These are phyloP conservation scores for Trichoderma semiorbis DNA, from an alignment of 2,329 filamentous ascomycete species.

Conservation along the genomic window DNA sequence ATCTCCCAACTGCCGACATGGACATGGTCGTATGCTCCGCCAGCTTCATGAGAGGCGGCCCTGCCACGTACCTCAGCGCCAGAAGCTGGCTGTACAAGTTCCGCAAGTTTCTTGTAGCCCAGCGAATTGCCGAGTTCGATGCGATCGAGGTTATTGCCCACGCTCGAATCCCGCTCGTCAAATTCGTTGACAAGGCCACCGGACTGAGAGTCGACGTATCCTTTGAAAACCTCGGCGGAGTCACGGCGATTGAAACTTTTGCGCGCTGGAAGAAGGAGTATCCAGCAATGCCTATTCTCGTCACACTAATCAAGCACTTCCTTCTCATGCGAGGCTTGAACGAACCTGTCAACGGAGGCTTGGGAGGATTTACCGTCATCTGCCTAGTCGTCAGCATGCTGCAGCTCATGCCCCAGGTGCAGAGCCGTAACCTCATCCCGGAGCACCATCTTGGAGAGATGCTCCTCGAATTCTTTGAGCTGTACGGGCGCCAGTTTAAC, in stretches of 20 bases:
- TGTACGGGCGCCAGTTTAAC: slow-evolving; percentile 83
- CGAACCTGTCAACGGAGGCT: slow-evolving; percentile 84
- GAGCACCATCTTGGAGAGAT: slow-evolving; percentile 73
- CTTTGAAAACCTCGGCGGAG: slow-evolving; percentile 84
- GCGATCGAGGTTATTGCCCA: slow-evolving; percentile 65
- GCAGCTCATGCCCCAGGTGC: slow-evolving; percentile 70
- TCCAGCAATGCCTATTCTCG: slow-evolving; percentile 80
- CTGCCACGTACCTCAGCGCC: slow-evolving; percentile 45
- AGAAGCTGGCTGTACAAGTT: slow-evolving; percentile 61
- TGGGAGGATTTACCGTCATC: slow-evolving; percentile 91
- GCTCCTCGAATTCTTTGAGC: slow-evolving; percentile 81
- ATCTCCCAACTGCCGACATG: slow-evolving; percentile 77
- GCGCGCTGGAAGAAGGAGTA: slow-evolving; percentile 72
- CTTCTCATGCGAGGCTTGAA: slow-evolving; percentile 85
- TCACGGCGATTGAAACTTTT: slow-evolving; percentile 79
- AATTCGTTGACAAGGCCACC: slow-evolving; percentile 77
- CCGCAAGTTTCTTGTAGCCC: slow-evolving; percentile 52
- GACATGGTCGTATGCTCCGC: slow-evolving; percentile 76
- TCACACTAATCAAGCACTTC: slow-evolving; percentile 89
- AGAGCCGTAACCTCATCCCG: slow-evolving; percentile 55
- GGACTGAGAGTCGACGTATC: slow-evolving; percentile 86
- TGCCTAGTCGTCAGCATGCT: slow-evolving; percentile 89
- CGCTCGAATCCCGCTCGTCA: slow-evolving; percentile 88
- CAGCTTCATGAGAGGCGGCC: slow-evolving; percentile 53
- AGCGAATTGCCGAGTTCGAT: slow-evolving; percentile 54